Percentiles rank a stretch among this genome's conserved stretches.
These are phyloP conservation scores for Trichocomaceae sp. DNA, from an alignment of 2,329 filamentous ascomycete species.

Conservation along the genomic window DNA sequence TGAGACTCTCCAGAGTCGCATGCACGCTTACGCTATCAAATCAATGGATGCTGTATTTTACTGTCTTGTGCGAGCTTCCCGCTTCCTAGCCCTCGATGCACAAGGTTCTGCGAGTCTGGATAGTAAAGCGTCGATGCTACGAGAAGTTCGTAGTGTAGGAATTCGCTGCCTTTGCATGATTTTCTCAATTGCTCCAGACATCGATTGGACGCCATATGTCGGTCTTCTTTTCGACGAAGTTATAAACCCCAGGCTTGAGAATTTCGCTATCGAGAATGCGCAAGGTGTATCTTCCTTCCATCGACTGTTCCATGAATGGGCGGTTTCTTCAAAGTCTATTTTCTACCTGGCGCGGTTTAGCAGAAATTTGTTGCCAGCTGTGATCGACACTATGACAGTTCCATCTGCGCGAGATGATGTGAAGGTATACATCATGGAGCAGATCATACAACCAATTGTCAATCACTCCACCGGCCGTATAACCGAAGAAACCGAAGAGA, in stretches of 20 bases:
- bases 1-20: conserved; percentile 69
- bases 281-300: conserved; percentile 82
- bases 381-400: conserved; percentile 66
- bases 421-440: conserved; percentile 68
- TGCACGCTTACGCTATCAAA: conserved; percentile 59
- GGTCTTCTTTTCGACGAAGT: conserved; percentile 65
- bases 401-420: conserved; percentile 79
- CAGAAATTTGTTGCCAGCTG: conserved; percentile 54
- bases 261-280: conserved; percentile 75
- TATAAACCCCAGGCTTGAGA: conserved; percentile 68
- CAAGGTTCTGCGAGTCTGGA: conserved; percentile 25
- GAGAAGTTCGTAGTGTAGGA: conserved; percentile 52
- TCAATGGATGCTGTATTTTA: conserved; percentile 74
- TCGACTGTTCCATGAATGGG: conserved; percentile 75
- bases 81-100: conserved; percentile 36
- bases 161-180: conserved; percentile 75
- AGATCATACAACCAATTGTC: conserved; percentile 65
- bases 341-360: conserved; percentile 63
- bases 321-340: conserved; percentile 58
- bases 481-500: conserved; percentile 44
- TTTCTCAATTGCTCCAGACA: conserved; percentile 64
- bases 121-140: conserved; percentile 29
- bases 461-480: conserved; percentile 51
- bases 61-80: conserved; percentile 67
- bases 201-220: conserved; percentile 67